A percentile compares a stretch with the other conserved stretches of the same genome.
phyloP scores from a whole-genome alignment of 805 yeast species.

The Helenozyma baotianmanensis region DNA sequence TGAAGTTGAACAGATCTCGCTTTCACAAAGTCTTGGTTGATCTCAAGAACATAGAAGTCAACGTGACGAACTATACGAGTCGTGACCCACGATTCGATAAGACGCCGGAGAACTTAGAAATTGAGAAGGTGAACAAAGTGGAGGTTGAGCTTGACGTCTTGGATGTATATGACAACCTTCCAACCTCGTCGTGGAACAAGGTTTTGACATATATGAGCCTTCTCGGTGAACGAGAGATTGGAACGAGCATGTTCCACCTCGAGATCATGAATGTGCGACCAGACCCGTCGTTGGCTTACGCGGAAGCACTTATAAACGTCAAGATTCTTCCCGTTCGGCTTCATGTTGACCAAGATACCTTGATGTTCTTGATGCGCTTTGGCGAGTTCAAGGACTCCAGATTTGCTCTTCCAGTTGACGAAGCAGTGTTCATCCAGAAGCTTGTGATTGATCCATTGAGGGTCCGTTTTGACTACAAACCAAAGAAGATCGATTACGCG shows the following conservation, averaged over 20 bases:
- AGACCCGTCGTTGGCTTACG: constrained; percentile 54
- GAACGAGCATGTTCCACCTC: constrained; percentile 57
- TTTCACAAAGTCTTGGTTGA: constrained; percentile 57
- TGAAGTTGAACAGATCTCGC: constrained; percentile 62
- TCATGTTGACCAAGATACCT: constrained; percentile 89
- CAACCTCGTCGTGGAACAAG: constrained; percentile 88
- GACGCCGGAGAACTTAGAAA: constrained; percentile 28
- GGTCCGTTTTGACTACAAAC: constrained; percentile 82
- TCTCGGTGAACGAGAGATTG: constrained; percentile 66
- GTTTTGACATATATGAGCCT: constrained; percentile 66
- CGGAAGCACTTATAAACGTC: constrained; percentile 57
- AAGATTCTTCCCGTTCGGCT: constrained; percentile 69
- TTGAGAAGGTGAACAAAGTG: constrained; percentile 47
- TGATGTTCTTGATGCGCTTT: constrained; percentile 77
- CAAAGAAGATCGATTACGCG: constrained; percentile 79
- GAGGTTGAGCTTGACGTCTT: constrained; percentile 49
- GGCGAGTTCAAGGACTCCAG: constrained; percentile 73
- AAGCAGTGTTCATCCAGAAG: constrained; percentile 62
- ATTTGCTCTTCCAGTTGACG: constrained; percentile 63
- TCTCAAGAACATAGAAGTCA: constrained; percentile 47
- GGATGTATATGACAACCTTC: constrained; percentile 69
- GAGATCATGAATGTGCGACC: constrained; percentile 62
- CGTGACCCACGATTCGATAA: constrained; percentile 41
- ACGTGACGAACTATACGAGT: constrained; percentile 41
- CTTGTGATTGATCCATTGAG: constrained; percentile 56